A percentile compares a stretch with the other conserved stretches of the same genome.
Conservation (phyloP, 2,329 filamentous ascomycete genomes). For the Nigrospora sphaerica region DNA sequence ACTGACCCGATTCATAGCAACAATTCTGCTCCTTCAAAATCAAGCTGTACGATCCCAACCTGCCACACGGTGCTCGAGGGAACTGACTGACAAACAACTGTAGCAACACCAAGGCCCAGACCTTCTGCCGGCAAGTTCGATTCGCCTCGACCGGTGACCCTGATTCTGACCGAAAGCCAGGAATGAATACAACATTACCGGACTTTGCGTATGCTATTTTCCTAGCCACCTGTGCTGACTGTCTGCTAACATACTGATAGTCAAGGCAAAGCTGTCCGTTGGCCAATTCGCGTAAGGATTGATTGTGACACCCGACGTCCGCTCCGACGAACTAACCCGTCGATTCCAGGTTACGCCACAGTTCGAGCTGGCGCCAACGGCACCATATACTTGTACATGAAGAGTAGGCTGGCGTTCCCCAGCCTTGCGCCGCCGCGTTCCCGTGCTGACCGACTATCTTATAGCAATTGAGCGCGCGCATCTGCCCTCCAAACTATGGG, state of each 20-base stretch:
- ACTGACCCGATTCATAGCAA: conserved; percentile 66
- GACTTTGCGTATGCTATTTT: conserved; percentile 27
- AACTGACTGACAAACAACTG: too few relatives aligned
- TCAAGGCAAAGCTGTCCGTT: conserved; percentile 56
- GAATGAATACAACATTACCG: conserved; percentile 79
- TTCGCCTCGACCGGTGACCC: too few relatives aligned
- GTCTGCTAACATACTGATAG: conserved; percentile 58
- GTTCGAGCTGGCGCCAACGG: conserved; percentile 80
- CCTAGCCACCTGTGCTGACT: not conserved
- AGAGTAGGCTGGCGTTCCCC: conserved; percentile 36
- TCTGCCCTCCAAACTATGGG: conserved; percentile 88
- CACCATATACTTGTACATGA: conserved; percentile 91
- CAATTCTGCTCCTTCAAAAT: conserved; percentile 90
- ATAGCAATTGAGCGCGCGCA: conserved; percentile 71
- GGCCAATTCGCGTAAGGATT: conserved; percentile 15
- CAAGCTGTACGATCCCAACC: conserved; percentile 49
- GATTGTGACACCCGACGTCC: not conserved
- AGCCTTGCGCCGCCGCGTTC: too few relatives aligned
- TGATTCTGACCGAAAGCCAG: too few relatives aligned
- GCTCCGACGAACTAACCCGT: conserved; percentile 33
- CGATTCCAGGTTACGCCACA: conserved; percentile 89
- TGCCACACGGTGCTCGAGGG: not conserved
- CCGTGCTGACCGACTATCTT: too few relatives aligned
- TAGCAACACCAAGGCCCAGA: conserved; percentile 78
- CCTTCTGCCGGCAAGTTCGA: conserved; percentile 80